Evolutionary conservation across 306 rosid species (phyloP).

Genomic region (Quercus alba): DNA sequence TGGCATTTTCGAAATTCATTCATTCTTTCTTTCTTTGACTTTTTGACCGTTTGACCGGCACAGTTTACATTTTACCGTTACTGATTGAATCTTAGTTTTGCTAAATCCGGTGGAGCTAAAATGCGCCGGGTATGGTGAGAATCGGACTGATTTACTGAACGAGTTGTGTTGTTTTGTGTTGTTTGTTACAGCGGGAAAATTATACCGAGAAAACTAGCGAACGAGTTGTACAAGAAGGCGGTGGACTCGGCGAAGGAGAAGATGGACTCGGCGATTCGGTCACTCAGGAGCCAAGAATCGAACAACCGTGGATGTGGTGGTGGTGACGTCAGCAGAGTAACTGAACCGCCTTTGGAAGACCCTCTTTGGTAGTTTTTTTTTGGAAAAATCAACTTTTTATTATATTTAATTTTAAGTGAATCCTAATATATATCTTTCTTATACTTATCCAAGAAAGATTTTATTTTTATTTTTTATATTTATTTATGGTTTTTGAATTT

Average conservation of each 20-base stretch:
- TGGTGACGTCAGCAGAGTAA: conserved; percentile 25
- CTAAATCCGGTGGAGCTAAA: background rate
- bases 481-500: background rate
- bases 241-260: conserved; percentile 69
- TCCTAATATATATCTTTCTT: background rate
- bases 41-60: too few relatives aligned
- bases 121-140: background rate
- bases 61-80: too few relatives aligned
- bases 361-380: conserved; percentile 15
- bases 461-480: background rate
- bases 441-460: background rate
- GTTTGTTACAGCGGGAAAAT: conserved; percentile 62
- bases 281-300: conserved; percentile 46
- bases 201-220: conserved; percentile 80
- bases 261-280: conserved; percentile 81
- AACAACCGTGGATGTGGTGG: conserved; percentile 25
- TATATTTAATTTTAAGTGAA: background rate
- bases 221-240: conserved; percentile 81
- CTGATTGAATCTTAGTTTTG: too few relatives aligned
- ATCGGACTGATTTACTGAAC: background rate
- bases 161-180: background rate
- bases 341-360: conserved; percentile 55
- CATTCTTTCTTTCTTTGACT: too few relatives aligned
- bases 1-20: too few relatives aligned
- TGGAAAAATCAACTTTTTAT: conserved; percentile 2